A percentile compares a stretch with the other conserved stretches of the same genome.
phyloP scores from a whole-genome alignment of 148 eudicot genomes.

The Rhododendron henanense region DNA sequence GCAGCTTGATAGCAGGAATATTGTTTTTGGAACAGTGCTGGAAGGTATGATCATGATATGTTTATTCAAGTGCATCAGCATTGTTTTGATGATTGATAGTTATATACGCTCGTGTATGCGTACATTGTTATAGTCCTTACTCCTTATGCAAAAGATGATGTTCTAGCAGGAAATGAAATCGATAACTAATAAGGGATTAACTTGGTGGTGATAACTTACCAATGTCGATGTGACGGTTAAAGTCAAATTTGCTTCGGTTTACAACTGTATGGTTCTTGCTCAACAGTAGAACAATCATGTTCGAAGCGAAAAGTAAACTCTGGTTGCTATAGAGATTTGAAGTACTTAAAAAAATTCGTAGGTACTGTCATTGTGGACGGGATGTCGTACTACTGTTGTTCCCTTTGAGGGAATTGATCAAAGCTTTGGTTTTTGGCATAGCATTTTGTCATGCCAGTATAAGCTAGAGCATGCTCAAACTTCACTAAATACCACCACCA shows the following conservation, averaged over 20 bases:
- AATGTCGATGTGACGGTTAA: neutral
- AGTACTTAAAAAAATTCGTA: neutral
- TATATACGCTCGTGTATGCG: neutral
- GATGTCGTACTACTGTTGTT: neutral
- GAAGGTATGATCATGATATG: conserved; percentile 49
- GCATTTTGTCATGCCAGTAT: neutral
- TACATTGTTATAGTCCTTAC: neutral
- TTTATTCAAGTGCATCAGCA: neutral
- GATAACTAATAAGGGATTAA: neutral
- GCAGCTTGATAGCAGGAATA: conserved; percentile 74
- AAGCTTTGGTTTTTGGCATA: neutral
- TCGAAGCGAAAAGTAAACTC: neutral
- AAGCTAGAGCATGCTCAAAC: neutral
- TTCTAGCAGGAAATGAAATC: neutral
- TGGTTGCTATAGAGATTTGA: neutral
- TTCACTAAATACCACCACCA: neutral
- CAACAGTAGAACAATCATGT: neutral
- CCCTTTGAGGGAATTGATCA: neutral
- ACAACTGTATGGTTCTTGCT: neutral
- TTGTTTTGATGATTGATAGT: neutral
- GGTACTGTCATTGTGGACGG: neutral
- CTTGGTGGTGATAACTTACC: neutral
- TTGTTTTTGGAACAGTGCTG: conserved; percentile 86
- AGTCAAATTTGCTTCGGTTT: neutral
- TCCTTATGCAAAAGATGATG: neutral